phyloP scores from a whole-genome alignment of 768 basidiomycete genomes.

The Mycena latifolia region DNA sequence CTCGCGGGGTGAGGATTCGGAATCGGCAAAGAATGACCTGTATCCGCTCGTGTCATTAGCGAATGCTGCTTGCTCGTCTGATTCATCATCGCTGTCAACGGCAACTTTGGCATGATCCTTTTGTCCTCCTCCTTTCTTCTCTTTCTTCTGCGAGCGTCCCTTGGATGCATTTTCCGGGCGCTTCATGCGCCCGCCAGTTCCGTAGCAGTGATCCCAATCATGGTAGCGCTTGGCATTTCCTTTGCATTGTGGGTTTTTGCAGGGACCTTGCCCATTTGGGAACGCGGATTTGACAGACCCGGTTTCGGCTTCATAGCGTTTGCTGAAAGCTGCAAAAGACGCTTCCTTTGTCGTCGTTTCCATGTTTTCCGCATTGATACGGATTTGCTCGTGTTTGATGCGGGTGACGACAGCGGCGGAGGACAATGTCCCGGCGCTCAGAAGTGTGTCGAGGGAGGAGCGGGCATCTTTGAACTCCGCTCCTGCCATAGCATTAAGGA shows the following conservation, averaged over 20 bases:
- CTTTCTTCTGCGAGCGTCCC: no score
- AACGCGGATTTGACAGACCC: no score
- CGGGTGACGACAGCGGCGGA: conserved; percentile 9
- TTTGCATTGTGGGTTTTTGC: conserved; percentile 14
- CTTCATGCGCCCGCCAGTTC: not conserved
- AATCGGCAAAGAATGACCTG: not conserved
- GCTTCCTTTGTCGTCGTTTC: not conserved
- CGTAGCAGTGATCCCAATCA: conserved; percentile 14
- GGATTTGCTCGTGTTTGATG: conserved; percentile 21
- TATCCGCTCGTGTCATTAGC: no score
- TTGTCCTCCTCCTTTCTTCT: not conserved
- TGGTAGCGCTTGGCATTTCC: conserved; percentile 13
- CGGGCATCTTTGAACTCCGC: conserved; percentile 6
- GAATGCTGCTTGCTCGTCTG: not conserved
- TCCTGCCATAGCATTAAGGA: conserved; percentile 13
- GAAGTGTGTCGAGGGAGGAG: conserved; percentile 7
- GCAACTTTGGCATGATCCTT: conserved; percentile 4
- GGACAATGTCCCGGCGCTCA: conserved; percentile 3
- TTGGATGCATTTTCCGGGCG: not conserved
- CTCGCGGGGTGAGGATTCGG: no score
- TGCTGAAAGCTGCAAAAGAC: conserved; percentile 1
- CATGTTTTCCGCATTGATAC: no score
- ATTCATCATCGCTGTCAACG: not conserved
- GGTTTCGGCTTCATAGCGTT: not conserved
- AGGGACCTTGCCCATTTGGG: conserved; percentile 3